Evolutionary conservation across 1,284 basidiomycete species (phyloP).

Genomic region (Pyrrhoderma lamaoense): DNA sequence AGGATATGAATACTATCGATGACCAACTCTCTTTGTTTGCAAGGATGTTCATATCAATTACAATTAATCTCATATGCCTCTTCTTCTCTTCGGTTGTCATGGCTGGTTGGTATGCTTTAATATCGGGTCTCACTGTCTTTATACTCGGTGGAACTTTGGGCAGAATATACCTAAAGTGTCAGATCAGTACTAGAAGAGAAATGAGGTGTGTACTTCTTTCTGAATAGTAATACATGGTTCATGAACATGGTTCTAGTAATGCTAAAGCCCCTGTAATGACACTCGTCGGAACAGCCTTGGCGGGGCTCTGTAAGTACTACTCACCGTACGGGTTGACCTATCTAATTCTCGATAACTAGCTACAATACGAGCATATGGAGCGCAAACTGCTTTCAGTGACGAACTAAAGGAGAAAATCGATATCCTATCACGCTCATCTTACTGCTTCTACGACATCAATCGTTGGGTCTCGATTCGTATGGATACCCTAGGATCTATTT

Average conservation of each 20-base stretch:
- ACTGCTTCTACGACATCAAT: slow-evolving; percentile 22
- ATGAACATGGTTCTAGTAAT: slow-evolving; percentile 31
- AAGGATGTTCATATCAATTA: slow-evolving; percentile 14
- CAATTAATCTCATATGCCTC: slow-evolving; percentile 1
- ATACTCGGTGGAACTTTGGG: slow-evolving; percentile 15
- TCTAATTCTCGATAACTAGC: too few relatives aligned
- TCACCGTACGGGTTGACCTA: not conserved
- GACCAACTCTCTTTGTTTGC: slow-evolving; percentile 21
- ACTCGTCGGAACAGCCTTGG: slow-evolving; percentile 35
- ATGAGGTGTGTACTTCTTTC: slow-evolving; percentile 26
- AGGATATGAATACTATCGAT: slow-evolving; percentile 36
- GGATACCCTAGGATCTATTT: slow-evolving; percentile 18
- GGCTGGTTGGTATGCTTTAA: slow-evolving; percentile 13
- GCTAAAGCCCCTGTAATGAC: slow-evolving; percentile 37
- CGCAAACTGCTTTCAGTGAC: slow-evolving; percentile 18
- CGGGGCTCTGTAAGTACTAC: slow-evolving; percentile 27
- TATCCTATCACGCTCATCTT: slow-evolving; percentile 17
- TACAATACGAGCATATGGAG: slow-evolving; percentile 24
- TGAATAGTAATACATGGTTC: slow-evolving; percentile 31
- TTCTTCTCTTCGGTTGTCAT: slow-evolving; percentile 4
- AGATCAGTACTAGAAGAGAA: slow-evolving; percentile 15
- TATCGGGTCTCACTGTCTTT: slow-evolving; percentile 15
- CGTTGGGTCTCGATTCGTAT: slow-evolving; percentile 20
- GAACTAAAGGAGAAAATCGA: slow-evolving; percentile 21
- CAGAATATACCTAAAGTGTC: slow-evolving; percentile 25